phyloP scores from a whole-genome alignment of 441 rosid genomes.

The Daphne laureola region DNA sequence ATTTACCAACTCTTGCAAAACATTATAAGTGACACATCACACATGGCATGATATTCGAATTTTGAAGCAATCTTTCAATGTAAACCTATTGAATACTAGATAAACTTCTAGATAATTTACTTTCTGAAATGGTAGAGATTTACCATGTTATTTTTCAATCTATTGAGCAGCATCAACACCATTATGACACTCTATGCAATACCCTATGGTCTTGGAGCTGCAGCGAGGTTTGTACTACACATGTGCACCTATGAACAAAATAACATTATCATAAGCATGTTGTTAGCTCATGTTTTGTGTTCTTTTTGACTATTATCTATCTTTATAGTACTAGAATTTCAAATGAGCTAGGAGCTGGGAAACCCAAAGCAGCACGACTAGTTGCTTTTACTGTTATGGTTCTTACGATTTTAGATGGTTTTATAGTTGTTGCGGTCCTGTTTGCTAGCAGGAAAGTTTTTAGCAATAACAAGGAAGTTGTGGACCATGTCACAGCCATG shows the following conservation, averaged over 20 bases:
- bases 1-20: neutral
- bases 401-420: constrained; percentile 27
- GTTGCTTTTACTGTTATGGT: constrained; percentile 29
- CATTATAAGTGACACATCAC: too few relatives aligned
- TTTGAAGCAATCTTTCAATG: neutral
- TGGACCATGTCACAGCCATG: constrained; percentile 47
- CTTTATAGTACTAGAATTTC: constrained; percentile 46
- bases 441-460: constrained; percentile 31
- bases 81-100: too few relatives aligned
- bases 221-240: constrained; percentile 36
- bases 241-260: neutral
- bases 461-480: constrained; percentile 55
- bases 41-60: neutral
- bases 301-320: neutral
- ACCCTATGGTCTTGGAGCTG: constrained; percentile 50
- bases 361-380: constrained; percentile 33
- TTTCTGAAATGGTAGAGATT: too few relatives aligned
- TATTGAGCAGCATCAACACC: too few relatives aligned
- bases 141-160: too few relatives aligned
- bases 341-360: constrained; percentile 56
- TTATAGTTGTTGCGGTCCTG: constrained; percentile 26
- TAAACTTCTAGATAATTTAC: too few relatives aligned
- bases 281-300: neutral
- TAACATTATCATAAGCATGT: too few relatives aligned
- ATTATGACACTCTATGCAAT: constrained; percentile 7